Base-by-base conservation (phyloP, 2,329 filamentous ascomycete species). In the Aureobasidium uvarum region DNA sequence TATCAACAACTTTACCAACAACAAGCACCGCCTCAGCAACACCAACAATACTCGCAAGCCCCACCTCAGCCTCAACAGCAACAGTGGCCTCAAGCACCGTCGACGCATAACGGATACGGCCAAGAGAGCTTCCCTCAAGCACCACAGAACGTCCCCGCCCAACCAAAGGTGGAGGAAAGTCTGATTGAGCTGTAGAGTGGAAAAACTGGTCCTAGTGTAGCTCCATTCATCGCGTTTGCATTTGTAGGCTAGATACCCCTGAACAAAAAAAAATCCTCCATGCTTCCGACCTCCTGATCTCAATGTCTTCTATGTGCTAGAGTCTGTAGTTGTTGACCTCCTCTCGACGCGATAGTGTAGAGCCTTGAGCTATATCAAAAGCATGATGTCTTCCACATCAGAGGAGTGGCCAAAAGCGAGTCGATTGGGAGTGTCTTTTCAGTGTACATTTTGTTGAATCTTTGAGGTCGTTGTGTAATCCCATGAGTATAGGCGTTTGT, bases 61-160 rank as follows among this genome's bases (percentile, higher is more conserved):
- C 66, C 66, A 59, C 66, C 70, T 28, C 67, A 69, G 45, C 68
- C 33, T 33, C 52, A 66, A 52, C 62, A 68, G 20, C 71, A 72
- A 43, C 72, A 73, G 45, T 75, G 73, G 73, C 73, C 74, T 10
- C 73, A 74, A 54, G 72, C 73, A 11, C 73, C 74, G 14, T 68
- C 69, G 13, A 69, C 72, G 20, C 69, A 70, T 25, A 67, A 66
- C 13, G 74, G 73, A 5, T 76, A 76, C 51, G 73, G 73, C 28
- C 73, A 76, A 64, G 73, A 74, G 56, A 69, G 67, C 33, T 76
- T 75, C 50, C 74, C 75, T 3, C 68, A 63, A 13, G 74, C 74
- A 46, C 75, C 75, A 16, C 72, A 73, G 63, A 72, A 75, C 67
- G 72, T 70, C 16, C 73, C 60, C 18, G 59, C 28, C 70, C 70